Percentiles rank a stretch among this genome's conserved stretches.
These are phyloP conservation scores for Penicillium steckii DNA, from an alignment of 495 filamentous ascomycete species.

Conservation along the genomic window DNA sequence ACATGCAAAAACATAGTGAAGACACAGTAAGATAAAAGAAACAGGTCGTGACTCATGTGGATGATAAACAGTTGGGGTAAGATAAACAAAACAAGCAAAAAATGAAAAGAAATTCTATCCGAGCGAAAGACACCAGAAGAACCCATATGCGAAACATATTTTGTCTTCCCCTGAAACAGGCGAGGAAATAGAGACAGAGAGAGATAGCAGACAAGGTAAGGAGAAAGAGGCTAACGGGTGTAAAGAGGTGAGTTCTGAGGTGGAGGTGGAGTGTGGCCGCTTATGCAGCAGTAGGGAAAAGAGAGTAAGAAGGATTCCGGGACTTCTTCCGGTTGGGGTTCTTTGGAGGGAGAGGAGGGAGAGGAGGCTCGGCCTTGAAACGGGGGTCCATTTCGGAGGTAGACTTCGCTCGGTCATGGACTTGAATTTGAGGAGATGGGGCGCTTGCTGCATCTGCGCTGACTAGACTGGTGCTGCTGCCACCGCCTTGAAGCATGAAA, in stretches of 20 bases:
- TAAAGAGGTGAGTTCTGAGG: not conserved
- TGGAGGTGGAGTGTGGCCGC: not conserved
- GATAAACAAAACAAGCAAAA: conserved; percentile 6
- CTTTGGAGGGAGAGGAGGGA: conserved; percentile 17
- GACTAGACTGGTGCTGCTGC: conserved; percentile 27
- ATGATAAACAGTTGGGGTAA: not conserved
- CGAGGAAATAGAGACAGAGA: conserved; percentile 2
- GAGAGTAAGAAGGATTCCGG: conserved; percentile 44
- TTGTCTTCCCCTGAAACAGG: conserved; percentile 1
- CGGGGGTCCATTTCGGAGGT: conserved; percentile 31
- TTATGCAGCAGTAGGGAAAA: conserved; percentile 37
- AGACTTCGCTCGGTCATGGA: conserved; percentile 41
- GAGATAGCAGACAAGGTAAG: not conserved
- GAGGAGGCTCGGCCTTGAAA: conserved; percentile 6
- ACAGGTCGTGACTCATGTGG: conserved; percentile 1
- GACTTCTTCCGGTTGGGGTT: conserved; percentile 29
- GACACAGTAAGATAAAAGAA: not conserved
- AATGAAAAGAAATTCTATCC: conserved; percentile 8
- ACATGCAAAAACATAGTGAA: not conserved
- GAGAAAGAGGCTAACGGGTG: not conserved
- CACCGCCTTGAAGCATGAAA: conserved; percentile 22
- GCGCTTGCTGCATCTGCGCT: conserved; percentile 16
- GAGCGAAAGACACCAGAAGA: conserved; percentile 15
- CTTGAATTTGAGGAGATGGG: conserved; percentile 1
- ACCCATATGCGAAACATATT: conserved; percentile 10